Evolutionary conservation across 2,329 filamentous ascomycete genomes (phyloP).

Genomic region (Cercospora citrullina): DNA sequence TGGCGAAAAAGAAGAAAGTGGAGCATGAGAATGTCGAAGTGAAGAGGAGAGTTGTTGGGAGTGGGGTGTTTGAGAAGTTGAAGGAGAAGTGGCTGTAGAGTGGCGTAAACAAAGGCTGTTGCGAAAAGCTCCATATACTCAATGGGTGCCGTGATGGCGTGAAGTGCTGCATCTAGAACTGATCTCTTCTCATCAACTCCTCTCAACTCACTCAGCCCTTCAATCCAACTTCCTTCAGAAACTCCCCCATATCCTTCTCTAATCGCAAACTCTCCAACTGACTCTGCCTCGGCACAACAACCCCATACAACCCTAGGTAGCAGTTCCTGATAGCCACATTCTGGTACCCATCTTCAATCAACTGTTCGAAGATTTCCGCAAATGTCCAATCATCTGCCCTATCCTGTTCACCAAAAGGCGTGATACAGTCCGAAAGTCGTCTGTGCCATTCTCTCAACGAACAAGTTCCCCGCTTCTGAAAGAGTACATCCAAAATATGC

Average conservation of each 20-base stretch:
- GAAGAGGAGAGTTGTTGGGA: not conserved
- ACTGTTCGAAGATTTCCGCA: not conserved
- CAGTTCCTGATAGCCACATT: not conserved
- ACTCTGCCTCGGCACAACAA: not conserved
- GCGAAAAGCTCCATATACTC: too few relatives aligned
- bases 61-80: not conserved
- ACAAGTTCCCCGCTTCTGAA: not conserved
- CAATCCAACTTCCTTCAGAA: not conserved
- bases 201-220: not conserved
- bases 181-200: not conserved
- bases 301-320: not conserved
- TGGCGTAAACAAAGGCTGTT: not conserved
- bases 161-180: not conserved
- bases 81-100: conserved; percentile 8
- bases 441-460: too few relatives aligned
- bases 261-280: not conserved
- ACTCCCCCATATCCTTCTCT: not conserved
- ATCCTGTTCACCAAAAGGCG: too few relatives aligned
- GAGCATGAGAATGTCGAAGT: not conserved
- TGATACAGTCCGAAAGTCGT: too few relatives aligned
- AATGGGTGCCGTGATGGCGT: not conserved
- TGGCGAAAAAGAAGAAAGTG: conserved; percentile 6
- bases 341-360: not conserved
- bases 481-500: not conserved
- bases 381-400: not conserved